Percentiles rank a stretch among this genome's conserved stretches.
Conservation (phyloP, 148 eudicot species). For the Vaccinium corymbosum region DNA sequence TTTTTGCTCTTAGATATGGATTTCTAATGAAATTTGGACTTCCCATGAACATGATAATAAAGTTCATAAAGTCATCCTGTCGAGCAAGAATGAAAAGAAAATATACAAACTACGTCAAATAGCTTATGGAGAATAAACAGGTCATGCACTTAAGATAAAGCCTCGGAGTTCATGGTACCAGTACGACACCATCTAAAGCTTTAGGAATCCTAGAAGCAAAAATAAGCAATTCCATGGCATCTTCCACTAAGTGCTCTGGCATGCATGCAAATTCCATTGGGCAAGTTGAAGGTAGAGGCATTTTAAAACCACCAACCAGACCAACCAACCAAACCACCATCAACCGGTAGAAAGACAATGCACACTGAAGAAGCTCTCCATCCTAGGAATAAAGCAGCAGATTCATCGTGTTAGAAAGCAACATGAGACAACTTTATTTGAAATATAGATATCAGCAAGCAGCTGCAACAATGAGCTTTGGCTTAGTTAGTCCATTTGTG, state of each 20-base stretch:
- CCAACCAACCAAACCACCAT: constrained; percentile 90
- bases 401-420: constrained; percentile 12
- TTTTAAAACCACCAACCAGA: constrained; percentile 81
- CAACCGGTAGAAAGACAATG: constrained; percentile 78
- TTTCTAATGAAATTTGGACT: constrained; percentile 86
- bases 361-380: constrained; percentile 70
- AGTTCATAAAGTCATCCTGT: constrained; percentile 98
- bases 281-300: constrained; percentile 81
- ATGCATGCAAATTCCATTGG: constrained; percentile 89
- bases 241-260: constrained; percentile 99
- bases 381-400: constrained; percentile 41
- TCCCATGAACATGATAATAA: constrained; percentile 97
- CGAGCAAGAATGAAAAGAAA: constrained; percentile 15
- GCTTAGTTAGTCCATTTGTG: neutral
- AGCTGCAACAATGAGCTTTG: neutral
- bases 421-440: neutral
- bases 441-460: neutral
- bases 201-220: constrained; percentile 93
- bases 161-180: constrained; percentile 41
- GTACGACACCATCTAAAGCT: constrained; percentile 81
- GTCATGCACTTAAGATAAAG: neutral
- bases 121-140: neutral
- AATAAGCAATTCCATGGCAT: constrained; percentile 93
- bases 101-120: neutral
- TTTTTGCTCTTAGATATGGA: constrained; percentile 93